Evolutionary conservation across 2,329 filamentous ascomycete species (phyloP).

Genomic region (Gnomoniopsis sp.): DNA sequence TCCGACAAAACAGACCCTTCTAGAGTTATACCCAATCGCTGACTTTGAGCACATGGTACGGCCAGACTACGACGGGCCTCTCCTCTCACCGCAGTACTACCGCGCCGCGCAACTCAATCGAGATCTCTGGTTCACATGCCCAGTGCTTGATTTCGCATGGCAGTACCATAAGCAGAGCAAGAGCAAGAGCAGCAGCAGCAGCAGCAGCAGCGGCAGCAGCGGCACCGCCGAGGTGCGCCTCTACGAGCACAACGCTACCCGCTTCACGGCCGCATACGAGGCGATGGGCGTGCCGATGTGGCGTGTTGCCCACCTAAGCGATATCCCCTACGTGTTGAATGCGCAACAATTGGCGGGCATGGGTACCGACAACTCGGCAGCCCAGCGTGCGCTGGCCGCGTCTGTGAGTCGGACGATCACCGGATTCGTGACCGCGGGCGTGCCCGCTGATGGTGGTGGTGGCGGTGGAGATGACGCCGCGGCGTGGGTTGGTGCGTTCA

Average conservation of each 20-base stretch:
- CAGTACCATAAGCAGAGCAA: conserved; percentile 25
- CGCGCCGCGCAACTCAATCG: conserved; percentile 31
- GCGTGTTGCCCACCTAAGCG: conserved; percentile 30
- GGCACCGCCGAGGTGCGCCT: conserved; percentile 19
- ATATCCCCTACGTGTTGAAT: conserved; percentile 31
- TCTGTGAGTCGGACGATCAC: not conserved
- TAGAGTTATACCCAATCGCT: conserved; percentile 10
- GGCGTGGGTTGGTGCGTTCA: conserved; percentile 1
- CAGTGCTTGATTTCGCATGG: conserved; percentile 29
- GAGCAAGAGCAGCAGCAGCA: not conserved
- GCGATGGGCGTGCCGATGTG: conserved; percentile 30
- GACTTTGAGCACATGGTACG: conserved; percentile 19
- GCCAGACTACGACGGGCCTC: conserved; percentile 4
- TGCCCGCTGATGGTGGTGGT: not conserved
- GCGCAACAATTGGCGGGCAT: conserved; percentile 21
- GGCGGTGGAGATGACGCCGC: too few relatives aligned
- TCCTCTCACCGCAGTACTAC: conserved; percentile 28
- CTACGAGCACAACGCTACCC: conserved; percentile 29
- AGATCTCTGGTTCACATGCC: conserved; percentile 31
- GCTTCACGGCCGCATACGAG: conserved; percentile 24
- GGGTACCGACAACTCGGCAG: conserved; percentile 22
- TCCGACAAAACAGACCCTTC: not conserved
- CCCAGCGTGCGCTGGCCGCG: conserved; percentile 15
- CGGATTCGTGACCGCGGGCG: not conserved
- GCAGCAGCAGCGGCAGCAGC: not conserved